Percentiles rank a stretch among this genome's conserved stretches.
Evolutionary conservation across 768 basidiomycete genomes (phyloP).

Genomic region (Leccinum subtestaceum): DNA sequence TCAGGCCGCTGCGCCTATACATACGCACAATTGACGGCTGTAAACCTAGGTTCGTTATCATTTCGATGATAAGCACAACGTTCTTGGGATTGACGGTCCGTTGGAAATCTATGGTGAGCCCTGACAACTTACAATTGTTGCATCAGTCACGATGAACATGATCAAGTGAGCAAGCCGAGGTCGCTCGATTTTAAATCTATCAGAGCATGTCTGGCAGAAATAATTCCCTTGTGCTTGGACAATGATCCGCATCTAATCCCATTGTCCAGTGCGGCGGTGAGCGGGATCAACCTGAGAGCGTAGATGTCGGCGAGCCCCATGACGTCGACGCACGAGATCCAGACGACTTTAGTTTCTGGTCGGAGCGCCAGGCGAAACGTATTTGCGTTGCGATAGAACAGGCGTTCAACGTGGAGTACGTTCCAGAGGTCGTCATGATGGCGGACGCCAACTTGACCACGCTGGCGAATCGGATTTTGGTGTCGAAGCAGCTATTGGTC

Average conservation of each 20-base stretch:
- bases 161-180: conserved; percentile 65
- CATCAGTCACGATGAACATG: not conserved
- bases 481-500: conserved; percentile 61
- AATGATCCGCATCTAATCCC: conserved; percentile 82
- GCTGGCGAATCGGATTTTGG: conserved; percentile 78
- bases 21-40: not conserved
- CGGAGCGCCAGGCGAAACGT: conserved; percentile 81
- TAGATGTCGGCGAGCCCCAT: conserved; percentile 8
- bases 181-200: conserved; percentile 64
- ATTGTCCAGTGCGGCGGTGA: conserved; percentile 52
- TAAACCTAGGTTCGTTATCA: conserved; percentile 76
- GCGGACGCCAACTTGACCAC: conserved; percentile 89
- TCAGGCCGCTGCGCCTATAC: not conserved
- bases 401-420: conserved; percentile 86
- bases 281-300: conserved; percentile 13
- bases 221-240: conserved; percentile 86
- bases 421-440: conserved; percentile 84
- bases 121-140: not conserved
- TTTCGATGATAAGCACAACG: conserved; percentile 96
- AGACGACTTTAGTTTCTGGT: conserved; percentile 90
- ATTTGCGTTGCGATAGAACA: conserved; percentile 79
- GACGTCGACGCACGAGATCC: conserved; percentile 53
- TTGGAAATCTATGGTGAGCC: conserved; percentile 84
- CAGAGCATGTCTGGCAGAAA: conserved; percentile 61
- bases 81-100: conserved; percentile 81